Evolutionary conservation across 1,139 yeast species (phyloP).

Genomic region (Ogataea hybrid): DNA sequence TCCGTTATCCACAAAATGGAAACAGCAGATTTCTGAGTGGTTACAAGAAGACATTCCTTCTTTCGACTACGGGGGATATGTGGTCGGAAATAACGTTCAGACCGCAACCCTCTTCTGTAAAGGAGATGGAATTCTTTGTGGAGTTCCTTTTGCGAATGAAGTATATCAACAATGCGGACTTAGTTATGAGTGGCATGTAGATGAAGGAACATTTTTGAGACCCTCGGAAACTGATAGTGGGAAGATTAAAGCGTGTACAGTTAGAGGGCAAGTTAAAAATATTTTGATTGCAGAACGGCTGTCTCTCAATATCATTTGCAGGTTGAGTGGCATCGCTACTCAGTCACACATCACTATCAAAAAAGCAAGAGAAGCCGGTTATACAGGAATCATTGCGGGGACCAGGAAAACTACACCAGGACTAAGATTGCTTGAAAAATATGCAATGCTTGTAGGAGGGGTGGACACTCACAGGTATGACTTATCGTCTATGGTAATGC

Average conservation of each 20-base stretch:
- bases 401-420: slow-evolving; percentile 99
- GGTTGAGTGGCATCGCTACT: slow-evolving; percentile 91
- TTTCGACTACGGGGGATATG: slow-evolving; percentile 91
- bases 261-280: slow-evolving; percentile 77
- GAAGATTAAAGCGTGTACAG: slow-evolving; percentile 72
- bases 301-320: slow-evolving; percentile 75
- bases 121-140: slow-evolving; percentile 77
- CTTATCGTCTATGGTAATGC: slow-evolving; percentile 92
- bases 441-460: slow-evolving; percentile 94
- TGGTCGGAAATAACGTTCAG: slow-evolving; percentile 76
- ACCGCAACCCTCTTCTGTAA: slow-evolving; percentile 81
- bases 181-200: slow-evolving; percentile 64
- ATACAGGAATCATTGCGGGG: slow-evolving; percentile 88
- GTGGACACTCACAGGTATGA: slow-evolving; percentile 93
- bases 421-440: slow-evolving; percentile 79
- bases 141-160: slow-evolving; percentile 87
- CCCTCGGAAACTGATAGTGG: slow-evolving; percentile 44
- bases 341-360: slow-evolving; percentile 57
- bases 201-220: slow-evolving; percentile 65
- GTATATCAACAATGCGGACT: slow-evolving; percentile 77
- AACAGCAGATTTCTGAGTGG: slow-evolving; percentile 69
- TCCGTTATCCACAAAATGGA: slow-evolving; percentile 79
- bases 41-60: slow-evolving; percentile 88
- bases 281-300: slow-evolving; percentile 83
- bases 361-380: slow-evolving; percentile 70